Percentiles rank a stretch among this genome's conserved stretches.
Evolutionary conservation across 2,329 filamentous ascomycete genomes (phyloP).

Genomic region (Clarireedia homoeocarpa): DNA sequence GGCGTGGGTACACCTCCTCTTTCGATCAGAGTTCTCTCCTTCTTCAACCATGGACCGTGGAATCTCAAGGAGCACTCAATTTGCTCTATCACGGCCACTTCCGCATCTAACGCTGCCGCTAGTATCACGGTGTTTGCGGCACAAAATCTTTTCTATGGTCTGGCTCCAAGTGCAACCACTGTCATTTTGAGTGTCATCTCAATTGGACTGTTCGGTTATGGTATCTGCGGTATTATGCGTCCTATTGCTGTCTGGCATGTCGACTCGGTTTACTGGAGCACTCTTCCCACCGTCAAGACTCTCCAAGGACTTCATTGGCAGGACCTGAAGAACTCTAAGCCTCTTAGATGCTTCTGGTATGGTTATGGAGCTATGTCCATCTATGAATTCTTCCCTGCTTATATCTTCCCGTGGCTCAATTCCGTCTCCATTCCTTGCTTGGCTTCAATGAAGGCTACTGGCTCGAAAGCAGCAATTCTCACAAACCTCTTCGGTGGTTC

Average conservation of each 20-base stretch:
- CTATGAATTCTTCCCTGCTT: slow-evolving; percentile 43
- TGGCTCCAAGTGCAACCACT: slow-evolving; percentile 32
- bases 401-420: slow-evolving; percentile 37
- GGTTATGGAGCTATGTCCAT: slow-evolving; percentile 35
- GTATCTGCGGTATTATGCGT: slow-evolving; percentile 40
- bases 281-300: slow-evolving; percentile 32
- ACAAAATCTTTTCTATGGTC: slow-evolving; percentile 39
- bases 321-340: slow-evolving; percentile 32
- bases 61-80: slow-evolving; percentile 49
- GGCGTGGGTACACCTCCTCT: slow-evolving; percentile 35
- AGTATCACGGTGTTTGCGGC: slow-evolving; percentile 36
- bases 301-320: slow-evolving; percentile 35
- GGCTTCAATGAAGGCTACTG: slow-evolving; percentile 30
- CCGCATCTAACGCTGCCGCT: slow-evolving; percentile 41
- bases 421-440: slow-evolving; percentile 39
- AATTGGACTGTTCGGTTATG: slow-evolving; percentile 42
- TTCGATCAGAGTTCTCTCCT: slow-evolving; percentile 34
- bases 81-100: slow-evolving; percentile 45
- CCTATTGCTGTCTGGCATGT: slow-evolving; percentile 39
- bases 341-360: slow-evolving; percentile 35
- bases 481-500: slow-evolving; percentile 43
- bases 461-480: slow-evolving; percentile 31
- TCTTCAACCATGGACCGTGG: slow-evolving; percentile 46
- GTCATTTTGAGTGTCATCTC: slow-evolving; percentile 40
- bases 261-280: slow-evolving; percentile 40